Evolutionary conservation across 768 basidiomycete genomes (phyloP).

Genomic region (Harrya chromipes): DNA sequence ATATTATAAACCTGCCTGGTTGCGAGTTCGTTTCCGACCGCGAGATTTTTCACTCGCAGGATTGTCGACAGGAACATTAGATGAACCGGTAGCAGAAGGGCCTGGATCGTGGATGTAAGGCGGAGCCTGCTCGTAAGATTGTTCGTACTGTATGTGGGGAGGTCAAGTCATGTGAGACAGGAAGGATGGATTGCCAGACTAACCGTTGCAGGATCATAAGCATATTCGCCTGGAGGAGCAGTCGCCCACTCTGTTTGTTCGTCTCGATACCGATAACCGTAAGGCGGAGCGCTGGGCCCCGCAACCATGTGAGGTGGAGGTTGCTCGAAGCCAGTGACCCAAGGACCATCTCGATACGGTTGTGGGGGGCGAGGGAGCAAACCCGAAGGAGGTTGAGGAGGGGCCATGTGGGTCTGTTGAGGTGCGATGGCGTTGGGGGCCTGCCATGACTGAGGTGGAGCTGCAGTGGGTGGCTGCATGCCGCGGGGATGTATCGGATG

Average conservation of each 20-base stretch:
- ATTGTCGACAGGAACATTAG: slow-evolving; percentile 27
- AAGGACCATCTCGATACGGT: slow-evolving; percentile 49
- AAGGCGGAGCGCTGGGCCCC: slow-evolving; percentile 42
- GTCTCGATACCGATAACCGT: slow-evolving; percentile 62
- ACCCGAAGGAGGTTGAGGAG: slow-evolving; percentile 42
- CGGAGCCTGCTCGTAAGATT: slow-evolving; percentile 52
- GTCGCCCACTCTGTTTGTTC: slow-evolving; percentile 50
- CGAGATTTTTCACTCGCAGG: slow-evolving; percentile 45
- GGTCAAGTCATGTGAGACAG: slow-evolving; percentile 5
- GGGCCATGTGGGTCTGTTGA: slow-evolving; percentile 59
- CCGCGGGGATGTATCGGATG: slow-evolving; percentile 41
- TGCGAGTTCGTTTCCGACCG: slow-evolving; percentile 67
- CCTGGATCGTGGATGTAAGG: slow-evolving; percentile 56
- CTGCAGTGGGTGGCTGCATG: slow-evolving; percentile 45
- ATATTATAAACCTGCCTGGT: slow-evolving; percentile 40
- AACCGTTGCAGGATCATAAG: slow-evolving; percentile 53
- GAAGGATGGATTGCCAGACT: slow-evolving; percentile 16
- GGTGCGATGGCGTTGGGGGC: slow-evolving; percentile 58
- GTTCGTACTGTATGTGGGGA: slow-evolving; percentile 44
- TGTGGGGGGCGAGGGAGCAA: slow-evolving; percentile 45
- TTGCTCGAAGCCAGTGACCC: slow-evolving; percentile 56
- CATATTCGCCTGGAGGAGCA: slow-evolving; percentile 43
- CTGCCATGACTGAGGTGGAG: slow-evolving; percentile 65
- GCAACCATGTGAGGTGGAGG: slow-evolving; percentile 47
- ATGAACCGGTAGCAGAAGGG: slow-evolving; percentile 43